Conservation (phyloP, 2,329 filamentous ascomycete species). For the Didymella sp. region DNA sequence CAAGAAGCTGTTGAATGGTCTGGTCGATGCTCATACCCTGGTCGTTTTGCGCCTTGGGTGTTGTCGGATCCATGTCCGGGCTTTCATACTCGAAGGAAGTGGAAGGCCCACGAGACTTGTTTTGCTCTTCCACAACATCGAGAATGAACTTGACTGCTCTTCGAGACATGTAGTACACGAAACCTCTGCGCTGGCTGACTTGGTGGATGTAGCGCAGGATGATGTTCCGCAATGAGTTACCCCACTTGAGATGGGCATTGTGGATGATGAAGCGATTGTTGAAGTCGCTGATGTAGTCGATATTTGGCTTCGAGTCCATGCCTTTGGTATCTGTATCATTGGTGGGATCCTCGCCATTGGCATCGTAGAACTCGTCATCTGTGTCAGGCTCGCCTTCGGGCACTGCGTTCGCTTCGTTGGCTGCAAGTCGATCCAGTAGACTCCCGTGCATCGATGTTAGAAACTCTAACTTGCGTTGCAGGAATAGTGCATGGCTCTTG, state of each 20-base stretch:
- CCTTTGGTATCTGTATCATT: slow-evolving; percentile 56
- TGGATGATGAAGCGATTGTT: slow-evolving; percentile 98
- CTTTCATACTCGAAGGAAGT: slow-evolving; percentile 23
- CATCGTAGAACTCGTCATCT: slow-evolving; percentile 56
- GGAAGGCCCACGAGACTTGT: slow-evolving; percentile 62
- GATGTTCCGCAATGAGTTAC: slow-evolving; percentile 93
- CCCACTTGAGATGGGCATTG: slow-evolving; percentile 98
- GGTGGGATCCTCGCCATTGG: slow-evolving; percentile 61
- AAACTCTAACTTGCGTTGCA: slow-evolving; percentile 66
- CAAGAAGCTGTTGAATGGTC: slow-evolving; percentile 82
- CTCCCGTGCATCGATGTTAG: slow-evolving; percentile 65
- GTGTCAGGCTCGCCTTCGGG: slow-evolving; percentile 53
- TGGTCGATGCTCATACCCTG: slow-evolving; percentile 76
- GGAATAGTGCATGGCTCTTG: slow-evolving; percentile 62
- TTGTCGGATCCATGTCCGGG: slow-evolving; percentile 34
- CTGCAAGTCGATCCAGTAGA: slow-evolving; percentile 62
- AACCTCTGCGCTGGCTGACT: slow-evolving; percentile 92
- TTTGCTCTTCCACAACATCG: slow-evolving; percentile 95
- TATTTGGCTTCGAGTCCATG: slow-evolving; percentile 71
- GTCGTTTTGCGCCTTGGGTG: slow-evolving; percentile 53
- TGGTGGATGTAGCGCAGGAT: slow-evolving; percentile 97
- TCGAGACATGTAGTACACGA: slow-evolving; percentile 96
- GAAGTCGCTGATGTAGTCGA: slow-evolving; percentile 92
- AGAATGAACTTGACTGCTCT: slow-evolving; percentile 97
- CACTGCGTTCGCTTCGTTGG: slow-evolving; percentile 62